These are phyloP conservation scores for Ceratobasidium sp. DNA, from an alignment of 1,284 basidiomycete species.

Conservation along the genomic window DNA sequence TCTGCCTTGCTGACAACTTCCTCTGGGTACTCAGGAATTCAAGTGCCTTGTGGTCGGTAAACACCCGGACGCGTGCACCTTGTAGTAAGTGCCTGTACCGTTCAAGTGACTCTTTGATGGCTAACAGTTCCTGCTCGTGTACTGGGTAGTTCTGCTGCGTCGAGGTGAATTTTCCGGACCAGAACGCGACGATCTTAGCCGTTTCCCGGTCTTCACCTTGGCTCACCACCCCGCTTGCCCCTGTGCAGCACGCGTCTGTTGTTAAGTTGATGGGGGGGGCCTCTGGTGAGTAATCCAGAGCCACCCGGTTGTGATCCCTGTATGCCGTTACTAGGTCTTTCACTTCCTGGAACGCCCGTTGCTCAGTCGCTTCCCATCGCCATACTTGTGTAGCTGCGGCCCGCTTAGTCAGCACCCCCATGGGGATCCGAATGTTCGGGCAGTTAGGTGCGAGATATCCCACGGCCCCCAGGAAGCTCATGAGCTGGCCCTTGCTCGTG, in stretches of 20 bases:
- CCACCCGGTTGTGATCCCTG: conserved; percentile 51
- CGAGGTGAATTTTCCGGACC: conserved; percentile 58
- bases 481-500: conserved; percentile 33
- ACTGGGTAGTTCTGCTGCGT: conserved; percentile 60
- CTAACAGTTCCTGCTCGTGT: conserved; percentile 60
- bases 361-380: conserved; percentile 55
- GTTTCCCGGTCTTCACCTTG: conserved; percentile 47
- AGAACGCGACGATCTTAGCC: conserved; percentile 54
- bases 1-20: conserved; percentile 55
- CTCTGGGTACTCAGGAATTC: conserved; percentile 56
- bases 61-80: conserved; percentile 55
- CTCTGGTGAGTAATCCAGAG: conserved; percentile 52
- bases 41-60: conserved; percentile 58
- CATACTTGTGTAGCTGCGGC: conserved; percentile 53
- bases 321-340: conserved; percentile 52
- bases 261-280: conserved; percentile 36
- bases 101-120: conserved; percentile 58
- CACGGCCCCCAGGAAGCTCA: conserved; percentile 45
- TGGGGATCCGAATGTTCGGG: conserved; percentile 49
- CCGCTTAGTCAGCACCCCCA: conserved; percentile 52
- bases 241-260: conserved; percentile 55
- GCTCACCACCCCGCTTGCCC: conserved; percentile 59
- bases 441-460: conserved; percentile 40
- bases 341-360: conserved; percentile 58
- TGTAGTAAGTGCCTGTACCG: conserved; percentile 59